Conservation (phyloP, 2,329 filamentous ascomycete species). For the Elsinoe necatrix region DNA sequence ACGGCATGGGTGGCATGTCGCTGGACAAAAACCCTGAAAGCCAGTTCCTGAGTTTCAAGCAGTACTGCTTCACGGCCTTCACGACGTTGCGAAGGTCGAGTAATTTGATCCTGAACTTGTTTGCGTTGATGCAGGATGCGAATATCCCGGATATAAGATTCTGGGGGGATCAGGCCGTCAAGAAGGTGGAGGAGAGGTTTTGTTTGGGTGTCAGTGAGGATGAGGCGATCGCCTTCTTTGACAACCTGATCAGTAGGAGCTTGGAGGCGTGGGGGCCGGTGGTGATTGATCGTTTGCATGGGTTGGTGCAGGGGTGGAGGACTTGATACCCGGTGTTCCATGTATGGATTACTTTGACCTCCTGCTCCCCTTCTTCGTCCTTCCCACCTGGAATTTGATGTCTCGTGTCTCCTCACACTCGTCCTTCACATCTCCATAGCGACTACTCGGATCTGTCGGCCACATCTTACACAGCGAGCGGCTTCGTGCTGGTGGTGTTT, state of each 20-base stretch:
- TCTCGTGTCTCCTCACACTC: neutral
- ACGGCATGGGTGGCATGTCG: constrained; percentile 78
- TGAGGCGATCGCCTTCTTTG: constrained; percentile 81
- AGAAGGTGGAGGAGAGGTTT: constrained; percentile 92
- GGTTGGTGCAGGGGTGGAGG: constrained; percentile 83
- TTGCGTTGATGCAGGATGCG: constrained; percentile 93
- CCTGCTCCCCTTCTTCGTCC: no score
- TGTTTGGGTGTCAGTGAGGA: constrained; percentile 86
- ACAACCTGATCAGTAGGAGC: constrained; percentile 82
- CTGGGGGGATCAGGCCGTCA: constrained; percentile 67
- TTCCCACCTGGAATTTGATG: no score
- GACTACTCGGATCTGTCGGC: neutral
- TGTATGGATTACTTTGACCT: neutral
- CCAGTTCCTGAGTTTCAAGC: constrained; percentile 82
- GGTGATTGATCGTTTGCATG: constrained; percentile 90
- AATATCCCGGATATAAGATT: constrained; percentile 93
- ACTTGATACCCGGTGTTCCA: constrained; percentile 38
- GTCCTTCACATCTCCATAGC: neutral
- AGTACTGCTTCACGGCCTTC: constrained; percentile 93
- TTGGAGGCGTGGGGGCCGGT: constrained; percentile 84
- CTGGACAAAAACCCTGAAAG: constrained; percentile 21
- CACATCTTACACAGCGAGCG: no score
- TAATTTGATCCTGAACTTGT: constrained; percentile 87
- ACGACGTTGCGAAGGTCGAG: constrained; percentile 81
- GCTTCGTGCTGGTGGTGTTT: no score